phyloP scores from a whole-genome alignment of 257 asterid genomes.

The Solanum peruvianum region DNA sequence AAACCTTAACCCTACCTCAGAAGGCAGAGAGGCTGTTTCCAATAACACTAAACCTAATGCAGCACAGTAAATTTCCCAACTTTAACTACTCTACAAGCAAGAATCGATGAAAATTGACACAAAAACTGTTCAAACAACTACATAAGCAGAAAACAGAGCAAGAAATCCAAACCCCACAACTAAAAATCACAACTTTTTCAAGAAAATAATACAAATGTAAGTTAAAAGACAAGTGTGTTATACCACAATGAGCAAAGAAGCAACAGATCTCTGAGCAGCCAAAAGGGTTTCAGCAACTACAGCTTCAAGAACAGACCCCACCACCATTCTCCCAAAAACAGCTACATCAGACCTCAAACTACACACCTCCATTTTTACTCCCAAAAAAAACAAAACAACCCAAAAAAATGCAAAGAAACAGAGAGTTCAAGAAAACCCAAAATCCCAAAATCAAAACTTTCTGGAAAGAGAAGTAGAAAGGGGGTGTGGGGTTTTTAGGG shows the following conservation, averaged over 20 bases:
- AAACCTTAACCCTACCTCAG: background rate
- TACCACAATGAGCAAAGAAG: conserved; percentile 58
- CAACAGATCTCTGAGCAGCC: conserved; percentile 50
- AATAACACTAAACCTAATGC: background rate
- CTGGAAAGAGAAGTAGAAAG: conserved; percentile 1
- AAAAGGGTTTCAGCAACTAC: conserved; percentile 28
- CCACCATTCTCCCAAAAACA: conserved; percentile 23
- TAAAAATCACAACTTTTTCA: background rate
- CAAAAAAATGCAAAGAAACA: background rate
- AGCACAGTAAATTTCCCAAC: background rate
- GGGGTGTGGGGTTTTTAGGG: conserved; percentile 23
- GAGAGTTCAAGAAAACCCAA: background rate
- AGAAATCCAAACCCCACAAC: conserved; percentile 6
- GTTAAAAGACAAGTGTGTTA: background rate
- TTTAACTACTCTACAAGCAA: background rate
- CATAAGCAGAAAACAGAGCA: background rate
- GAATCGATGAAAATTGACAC: background rate
- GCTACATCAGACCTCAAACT: conserved; percentile 33
- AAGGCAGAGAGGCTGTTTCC: background rate
- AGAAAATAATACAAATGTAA: background rate
- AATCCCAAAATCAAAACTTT: background rate
- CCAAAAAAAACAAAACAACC: conserved; percentile 12
- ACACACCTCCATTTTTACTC: conserved; percentile 55
- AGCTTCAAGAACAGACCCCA: conserved; percentile 31
- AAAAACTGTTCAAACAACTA: background rate